These are phyloP conservation scores for Nidularia pulvinata DNA, from an alignment of 768 basidiomycete species.

Conservation along the genomic window DNA sequence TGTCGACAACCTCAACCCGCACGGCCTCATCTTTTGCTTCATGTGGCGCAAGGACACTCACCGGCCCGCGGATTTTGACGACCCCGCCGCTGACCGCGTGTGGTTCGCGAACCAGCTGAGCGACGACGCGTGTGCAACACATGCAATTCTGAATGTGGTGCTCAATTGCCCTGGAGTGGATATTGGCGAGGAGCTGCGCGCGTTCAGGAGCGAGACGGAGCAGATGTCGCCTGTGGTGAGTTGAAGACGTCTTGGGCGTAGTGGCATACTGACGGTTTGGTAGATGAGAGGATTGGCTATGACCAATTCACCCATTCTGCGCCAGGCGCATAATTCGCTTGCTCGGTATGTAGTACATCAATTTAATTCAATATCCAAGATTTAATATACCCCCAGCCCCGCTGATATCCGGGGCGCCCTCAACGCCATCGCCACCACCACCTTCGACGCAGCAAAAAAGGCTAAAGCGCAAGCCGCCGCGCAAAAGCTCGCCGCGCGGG, in stretches of 20 bases:
- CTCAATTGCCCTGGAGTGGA: conserved; percentile 55
- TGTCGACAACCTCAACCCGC: conserved; percentile 55
- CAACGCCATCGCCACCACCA: conserved; percentile 41
- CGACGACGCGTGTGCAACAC: conserved; percentile 65
- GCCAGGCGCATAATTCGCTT: conserved; percentile 56
- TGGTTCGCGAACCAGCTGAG: conserved; percentile 75
- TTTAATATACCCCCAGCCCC: conserved; percentile 33
- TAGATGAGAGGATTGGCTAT: conserved; percentile 69
- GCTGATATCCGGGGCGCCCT: conserved; percentile 56
- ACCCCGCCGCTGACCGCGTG: conserved; percentile 53
- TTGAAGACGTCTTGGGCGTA: not conserved
- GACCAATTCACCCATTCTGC: conserved; percentile 53
- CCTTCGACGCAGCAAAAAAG: conserved; percentile 42
- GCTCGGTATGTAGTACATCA: conserved; percentile 42
- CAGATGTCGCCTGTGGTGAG: conserved; percentile 59
- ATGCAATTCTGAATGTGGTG: conserved; percentile 59
- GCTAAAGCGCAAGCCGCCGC: conserved; percentile 22
- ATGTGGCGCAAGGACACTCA: conserved; percentile 52
- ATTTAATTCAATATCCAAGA: not conserved
- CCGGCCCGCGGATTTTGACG: conserved; percentile 43
- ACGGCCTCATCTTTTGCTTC: conserved; percentile 66
- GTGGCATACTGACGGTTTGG: not conserved
- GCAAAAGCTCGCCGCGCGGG: conserved; percentile 11
- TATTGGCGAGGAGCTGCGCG: conserved; percentile 39
- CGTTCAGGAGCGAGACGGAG: conserved; percentile 49